Conservation (phyloP, 169 alveolate species). For the Cryptosporidium canis region DNA sequence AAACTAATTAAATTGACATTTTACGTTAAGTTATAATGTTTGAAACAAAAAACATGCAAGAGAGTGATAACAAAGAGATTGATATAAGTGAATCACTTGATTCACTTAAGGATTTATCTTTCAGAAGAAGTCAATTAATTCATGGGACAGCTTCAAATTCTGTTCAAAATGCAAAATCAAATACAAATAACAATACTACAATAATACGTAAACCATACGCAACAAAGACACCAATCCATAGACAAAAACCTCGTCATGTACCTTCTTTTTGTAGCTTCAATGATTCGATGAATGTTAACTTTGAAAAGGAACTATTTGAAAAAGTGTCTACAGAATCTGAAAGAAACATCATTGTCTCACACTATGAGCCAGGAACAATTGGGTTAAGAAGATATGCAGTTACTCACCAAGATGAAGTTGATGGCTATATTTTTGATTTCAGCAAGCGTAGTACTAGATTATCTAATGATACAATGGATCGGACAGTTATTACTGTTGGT, state of each 20-base stretch:
- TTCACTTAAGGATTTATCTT: slow-evolving; percentile 12
- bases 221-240: slow-evolving; percentile 56
- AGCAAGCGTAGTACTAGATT: slow-evolving; percentile 63
- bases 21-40: background rate
- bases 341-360: slow-evolving; percentile 43
- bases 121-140: slow-evolving; percentile 4
- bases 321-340: slow-evolving; percentile 42
- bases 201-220: slow-evolving; percentile 60
- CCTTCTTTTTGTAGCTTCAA: slow-evolving; percentile 58
- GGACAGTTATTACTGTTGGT: slow-evolving; percentile 69
- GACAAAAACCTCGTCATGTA: slow-evolving; percentile 73
- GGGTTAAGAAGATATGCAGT: slow-evolving; percentile 70
- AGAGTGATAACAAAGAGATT: background rate
- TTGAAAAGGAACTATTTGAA: slow-evolving; percentile 54
- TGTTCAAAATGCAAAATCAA: background rate
- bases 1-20: background rate
- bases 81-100: background rate
- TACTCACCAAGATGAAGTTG: slow-evolving; percentile 72
- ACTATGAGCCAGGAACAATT: slow-evolving; percentile 69
- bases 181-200: slow-evolving; percentile 19
- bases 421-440: slow-evolving; percentile 69
- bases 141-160: slow-evolving; percentile 12
- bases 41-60: background rate
- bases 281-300: slow-evolving; percentile 18
- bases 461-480: slow-evolving; percentile 67